Conservation (phyloP, 495 filamentous ascomycete species). For the Cercophora scortea region DNA sequence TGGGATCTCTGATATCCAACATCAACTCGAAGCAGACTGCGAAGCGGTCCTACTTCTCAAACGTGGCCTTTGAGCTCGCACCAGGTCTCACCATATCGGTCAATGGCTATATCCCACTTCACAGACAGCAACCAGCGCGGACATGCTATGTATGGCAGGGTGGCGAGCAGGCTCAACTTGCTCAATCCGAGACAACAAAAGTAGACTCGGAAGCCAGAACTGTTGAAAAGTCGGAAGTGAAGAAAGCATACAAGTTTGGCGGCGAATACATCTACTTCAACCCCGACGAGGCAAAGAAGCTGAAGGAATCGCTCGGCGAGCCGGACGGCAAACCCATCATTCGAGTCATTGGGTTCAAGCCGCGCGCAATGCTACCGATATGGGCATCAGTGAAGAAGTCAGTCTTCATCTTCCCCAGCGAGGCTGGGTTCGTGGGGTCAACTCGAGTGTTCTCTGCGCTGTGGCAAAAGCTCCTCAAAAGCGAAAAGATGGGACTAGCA, state of each 20-base stretch:
- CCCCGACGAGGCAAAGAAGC: conserved; percentile 65
- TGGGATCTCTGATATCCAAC: conserved; percentile 76
- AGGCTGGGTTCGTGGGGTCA: conserved; percentile 81
- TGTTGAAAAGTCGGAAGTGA: conserved; percentile 74
- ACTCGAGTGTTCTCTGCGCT: conserved; percentile 88
- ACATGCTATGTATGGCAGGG: conserved; percentile 81
- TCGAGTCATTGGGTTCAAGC: conserved; percentile 92
- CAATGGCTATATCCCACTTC: conserved; percentile 85
- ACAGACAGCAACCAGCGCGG: conserved; percentile 68
- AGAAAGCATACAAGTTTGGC: conserved; percentile 94
- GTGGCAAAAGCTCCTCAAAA: conserved; percentile 73
- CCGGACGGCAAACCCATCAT: conserved; percentile 62
- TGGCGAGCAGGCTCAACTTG: conserved; percentile 77
- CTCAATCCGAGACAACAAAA: conserved; percentile 59
- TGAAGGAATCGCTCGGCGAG: conserved; percentile 41
- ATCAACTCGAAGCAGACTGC: conserved; percentile 86
- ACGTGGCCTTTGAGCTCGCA: conserved; percentile 76
- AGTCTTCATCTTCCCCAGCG: conserved; percentile 90
- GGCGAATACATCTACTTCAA: conserved; percentile 83
- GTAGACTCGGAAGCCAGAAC: conserved; percentile 67
- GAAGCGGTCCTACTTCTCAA: conserved; percentile 81
- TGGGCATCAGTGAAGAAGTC: conserved; percentile 84
- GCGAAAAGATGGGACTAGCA: conserved; percentile 70
- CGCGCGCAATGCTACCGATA: conserved; percentile 60
- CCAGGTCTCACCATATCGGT: conserved; percentile 80